A percentile compares a stretch with the other conserved stretches of the same genome.
phyloP scores from a whole-genome alignment of 768 basidiomycete species.

The Kwoniella shandongensis region DNA sequence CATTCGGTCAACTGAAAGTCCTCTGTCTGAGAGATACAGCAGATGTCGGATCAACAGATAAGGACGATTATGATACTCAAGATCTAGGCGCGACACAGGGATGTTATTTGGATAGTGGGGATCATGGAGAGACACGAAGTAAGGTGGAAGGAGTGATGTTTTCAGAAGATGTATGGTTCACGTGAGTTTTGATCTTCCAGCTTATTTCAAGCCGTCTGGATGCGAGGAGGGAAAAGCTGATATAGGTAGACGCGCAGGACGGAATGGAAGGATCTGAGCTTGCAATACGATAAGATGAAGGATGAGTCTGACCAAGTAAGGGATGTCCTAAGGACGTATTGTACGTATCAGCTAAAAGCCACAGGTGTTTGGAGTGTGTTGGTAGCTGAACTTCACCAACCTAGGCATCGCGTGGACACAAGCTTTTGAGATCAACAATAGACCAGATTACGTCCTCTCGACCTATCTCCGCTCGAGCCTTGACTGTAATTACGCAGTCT shows the following conservation, averaged over 20 bases:
- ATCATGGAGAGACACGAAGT: too few relatives aligned
- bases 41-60: constrained; percentile 20
- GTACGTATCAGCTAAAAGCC: constrained; percentile 31
- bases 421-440: constrained; percentile 25
- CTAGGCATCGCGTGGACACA: constrained; percentile 35
- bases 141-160: constrained; percentile 33
- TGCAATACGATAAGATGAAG: constrained; percentile 39
- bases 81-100: constrained; percentile 23
- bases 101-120: constrained; percentile 15
- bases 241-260: constrained; percentile 12
- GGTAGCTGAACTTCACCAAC: too few relatives aligned
- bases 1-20: constrained; percentile 17
- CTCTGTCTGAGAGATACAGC: constrained; percentile 16
- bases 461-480: constrained; percentile 14
- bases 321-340: constrained; percentile 23
- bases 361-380: too few relatives aligned
- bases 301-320: constrained; percentile 29
- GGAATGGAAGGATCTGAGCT: constrained; percentile 26
- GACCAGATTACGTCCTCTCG: constrained; percentile 36
- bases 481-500: constrained; percentile 42
- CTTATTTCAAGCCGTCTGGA: not conserved
- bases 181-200: constrained; percentile 25
- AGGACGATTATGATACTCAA: constrained; percentile 24
- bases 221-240: not conserved
- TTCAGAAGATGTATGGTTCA: constrained; percentile 36